Evolutionary conservation across 768 basidiomycete species (phyloP).

Genomic region (Boletellus ananas): DNA sequence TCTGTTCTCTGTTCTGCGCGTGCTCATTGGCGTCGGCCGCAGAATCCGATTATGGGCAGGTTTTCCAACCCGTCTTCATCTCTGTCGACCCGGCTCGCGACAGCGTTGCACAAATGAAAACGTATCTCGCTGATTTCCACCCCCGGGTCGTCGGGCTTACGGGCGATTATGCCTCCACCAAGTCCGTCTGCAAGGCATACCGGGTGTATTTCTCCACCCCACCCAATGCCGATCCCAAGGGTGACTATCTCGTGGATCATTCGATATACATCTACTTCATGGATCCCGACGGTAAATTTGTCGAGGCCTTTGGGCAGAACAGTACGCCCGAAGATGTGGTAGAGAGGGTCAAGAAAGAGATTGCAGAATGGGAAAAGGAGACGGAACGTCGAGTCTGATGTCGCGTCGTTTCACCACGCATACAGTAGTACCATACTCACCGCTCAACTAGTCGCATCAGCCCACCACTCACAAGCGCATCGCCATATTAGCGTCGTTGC

Average conservation of each 20-base stretch:
- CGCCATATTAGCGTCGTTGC: neutral
- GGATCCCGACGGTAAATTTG: constrained; percentile 92
- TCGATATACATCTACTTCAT: constrained; percentile 98
- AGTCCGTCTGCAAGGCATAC: constrained; percentile 89
- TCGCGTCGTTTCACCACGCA: neutral
- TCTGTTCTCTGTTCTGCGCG: neutral
- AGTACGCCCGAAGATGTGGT: constrained; percentile 66
- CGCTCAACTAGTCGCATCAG: constrained; percentile 12
- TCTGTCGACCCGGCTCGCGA: constrained; percentile 97
- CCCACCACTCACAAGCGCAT: constrained; percentile 15
- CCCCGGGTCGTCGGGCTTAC: constrained; percentile 84
- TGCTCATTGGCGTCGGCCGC: constrained; percentile 12
- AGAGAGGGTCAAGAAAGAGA: constrained; percentile 53
- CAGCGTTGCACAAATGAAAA: constrained; percentile 52
- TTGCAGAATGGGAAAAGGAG: constrained; percentile 39
- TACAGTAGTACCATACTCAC: neutral
- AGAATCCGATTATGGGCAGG: constrained; percentile 67
- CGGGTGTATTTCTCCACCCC: constrained; percentile 98
- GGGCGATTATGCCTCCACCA: constrained; percentile 80
- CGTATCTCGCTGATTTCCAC: constrained; percentile 84
- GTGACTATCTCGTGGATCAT: constrained; percentile 97
- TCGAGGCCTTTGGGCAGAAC: constrained; percentile 93
- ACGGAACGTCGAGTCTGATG: constrained; percentile 31
- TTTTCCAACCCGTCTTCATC: constrained; percentile 90
- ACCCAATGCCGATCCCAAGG: constrained; percentile 77